Conservation (phyloP, 768 basidiomycete species). For the Scleroderma citrinum region DNA sequence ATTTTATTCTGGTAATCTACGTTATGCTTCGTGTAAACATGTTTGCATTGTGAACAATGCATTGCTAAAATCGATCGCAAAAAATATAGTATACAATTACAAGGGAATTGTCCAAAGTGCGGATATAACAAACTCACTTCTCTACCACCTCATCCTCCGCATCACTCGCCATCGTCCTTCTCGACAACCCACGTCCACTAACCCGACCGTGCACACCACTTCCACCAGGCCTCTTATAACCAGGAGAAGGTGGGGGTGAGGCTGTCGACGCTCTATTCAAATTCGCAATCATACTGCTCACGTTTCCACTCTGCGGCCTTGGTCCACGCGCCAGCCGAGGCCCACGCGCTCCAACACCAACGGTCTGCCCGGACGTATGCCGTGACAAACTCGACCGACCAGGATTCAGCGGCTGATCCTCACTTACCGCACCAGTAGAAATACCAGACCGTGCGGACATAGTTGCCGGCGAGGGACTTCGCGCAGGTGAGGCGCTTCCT, state of each 20-base stretch:
- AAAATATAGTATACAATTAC: neutral
- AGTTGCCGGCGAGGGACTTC: slow-evolving; percentile 38
- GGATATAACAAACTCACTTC: slow-evolving; percentile 9
- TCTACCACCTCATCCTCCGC: slow-evolving; percentile 69
- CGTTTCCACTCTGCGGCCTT: slow-evolving; percentile 35
- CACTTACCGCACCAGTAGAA: slow-evolving; percentile 23
- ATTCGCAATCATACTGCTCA: slow-evolving; percentile 52
- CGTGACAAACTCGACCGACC: slow-evolving; percentile 36
- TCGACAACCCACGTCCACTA: slow-evolving; percentile 49
- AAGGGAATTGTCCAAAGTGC: neutral
- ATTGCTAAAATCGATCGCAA: neutral
- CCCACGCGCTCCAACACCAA: slow-evolving; percentile 31
- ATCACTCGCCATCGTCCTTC: slow-evolving; percentile 79
- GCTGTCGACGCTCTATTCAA: slow-evolving; percentile 43
- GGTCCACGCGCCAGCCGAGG: slow-evolving; percentile 46
- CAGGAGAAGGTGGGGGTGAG: slow-evolving; percentile 34
- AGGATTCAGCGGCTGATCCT: slow-evolving; percentile 31
- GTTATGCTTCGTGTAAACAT: slow-evolving; percentile 21
- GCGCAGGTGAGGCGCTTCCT: slow-evolving; percentile 33
- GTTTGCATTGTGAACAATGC: neutral
- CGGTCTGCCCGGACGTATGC: slow-evolving; percentile 37
- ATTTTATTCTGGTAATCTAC: slow-evolving; percentile 25
- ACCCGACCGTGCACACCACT: slow-evolving; percentile 28
- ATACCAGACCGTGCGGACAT: slow-evolving; percentile 5
- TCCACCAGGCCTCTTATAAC: slow-evolving; percentile 33